Evolutionary conservation across 305 asterid genomes (phyloP).

Genomic region (Fraxinus xanthoxyloides): DNA sequence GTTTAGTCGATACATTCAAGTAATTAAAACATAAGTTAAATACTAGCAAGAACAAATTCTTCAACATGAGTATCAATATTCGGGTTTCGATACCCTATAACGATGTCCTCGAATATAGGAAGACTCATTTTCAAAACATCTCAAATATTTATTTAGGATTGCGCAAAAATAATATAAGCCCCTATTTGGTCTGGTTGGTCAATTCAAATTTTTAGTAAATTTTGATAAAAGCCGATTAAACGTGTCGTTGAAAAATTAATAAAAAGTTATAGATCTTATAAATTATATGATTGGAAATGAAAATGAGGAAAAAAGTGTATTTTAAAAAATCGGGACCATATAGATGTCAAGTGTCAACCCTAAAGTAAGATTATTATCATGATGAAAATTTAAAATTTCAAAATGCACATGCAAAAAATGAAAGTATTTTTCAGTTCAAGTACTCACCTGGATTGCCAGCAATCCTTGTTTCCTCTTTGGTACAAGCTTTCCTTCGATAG

Average conservation of each 20-base stretch:
- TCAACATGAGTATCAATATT: not conserved
- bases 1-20: not conserved
- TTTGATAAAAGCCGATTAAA: too few relatives aligned
- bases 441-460: conserved; percentile 46
- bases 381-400: not conserved
- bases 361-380: not conserved
- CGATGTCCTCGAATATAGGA: not conserved
- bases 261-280: too few relatives aligned
- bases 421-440: not conserved
- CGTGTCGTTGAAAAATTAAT: not conserved
- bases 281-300: too few relatives aligned
- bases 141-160: too few relatives aligned
- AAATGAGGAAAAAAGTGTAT: too few relatives aligned
- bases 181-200: not conserved
- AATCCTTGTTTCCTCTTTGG: conserved; percentile 41
- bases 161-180: not conserved
- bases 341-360: not conserved
- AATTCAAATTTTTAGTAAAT: not conserved
- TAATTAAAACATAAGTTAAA: not conserved
- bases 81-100: not conserved
- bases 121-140: not conserved
- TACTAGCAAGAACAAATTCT: not conserved
- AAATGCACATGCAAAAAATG: not conserved
- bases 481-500: conserved; percentile 46
- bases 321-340: not conserved